A percentile compares a stretch with the other conserved stretches of the same genome.
Evolutionary conservation across 2,329 filamentous ascomycete species (phyloP).

Genomic region (Escovopsis sp.): DNA sequence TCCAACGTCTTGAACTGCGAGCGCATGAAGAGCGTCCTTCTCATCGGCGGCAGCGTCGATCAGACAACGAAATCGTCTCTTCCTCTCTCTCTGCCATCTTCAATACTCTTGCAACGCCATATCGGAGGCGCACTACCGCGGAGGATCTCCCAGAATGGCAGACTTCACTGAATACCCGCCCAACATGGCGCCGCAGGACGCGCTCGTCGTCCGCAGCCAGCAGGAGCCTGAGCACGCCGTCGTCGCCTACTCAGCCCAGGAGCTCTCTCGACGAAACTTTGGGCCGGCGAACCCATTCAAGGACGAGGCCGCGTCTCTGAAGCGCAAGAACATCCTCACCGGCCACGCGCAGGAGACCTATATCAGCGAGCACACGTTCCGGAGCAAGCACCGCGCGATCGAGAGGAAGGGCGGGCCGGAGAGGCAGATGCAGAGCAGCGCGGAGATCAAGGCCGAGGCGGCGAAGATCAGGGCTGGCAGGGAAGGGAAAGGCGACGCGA

Average conservation of each 20-base stretch:
- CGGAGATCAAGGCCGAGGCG: slow-evolving; percentile 53
- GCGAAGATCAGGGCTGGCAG: slow-evolving; percentile 55
- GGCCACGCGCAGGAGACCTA: slow-evolving; percentile 78
- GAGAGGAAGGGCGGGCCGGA: slow-evolving; percentile 48
- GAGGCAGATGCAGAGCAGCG: slow-evolving; percentile 37
- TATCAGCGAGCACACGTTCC: slow-evolving; percentile 82
- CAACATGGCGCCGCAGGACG: slow-evolving; percentile 49
- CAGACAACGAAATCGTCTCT: too few relatives aligned
- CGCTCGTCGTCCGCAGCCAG: slow-evolving; percentile 41
- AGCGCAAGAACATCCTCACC: slow-evolving; percentile 71
- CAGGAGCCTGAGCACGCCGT: slow-evolving; percentile 43
- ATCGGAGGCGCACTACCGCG: too few relatives aligned
- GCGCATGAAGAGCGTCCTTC: too few relatives aligned
- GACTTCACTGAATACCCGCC: slow-evolving; percentile 49
- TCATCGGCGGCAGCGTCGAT: too few relatives aligned
- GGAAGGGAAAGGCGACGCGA: slow-evolving; percentile 72
- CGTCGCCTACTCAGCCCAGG: slow-evolving; percentile 53
- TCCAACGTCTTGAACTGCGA: too few relatives aligned
- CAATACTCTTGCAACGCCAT: slow-evolving; percentile 1
- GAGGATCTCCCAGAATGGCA: slow-evolving; percentile 32
- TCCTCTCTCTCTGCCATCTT: too few relatives aligned
- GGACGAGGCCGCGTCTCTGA: slow-evolving; percentile 42
- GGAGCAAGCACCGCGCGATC: slow-evolving; percentile 71
- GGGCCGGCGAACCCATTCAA: slow-evolving; percentile 67
- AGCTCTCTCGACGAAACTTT: slow-evolving; percentile 47